A percentile compares a stretch with the other conserved stretches of the same genome.
Conservation (phyloP, 2,329 filamentous ascomycete species). For the Cladophialophora psammophila region DNA sequence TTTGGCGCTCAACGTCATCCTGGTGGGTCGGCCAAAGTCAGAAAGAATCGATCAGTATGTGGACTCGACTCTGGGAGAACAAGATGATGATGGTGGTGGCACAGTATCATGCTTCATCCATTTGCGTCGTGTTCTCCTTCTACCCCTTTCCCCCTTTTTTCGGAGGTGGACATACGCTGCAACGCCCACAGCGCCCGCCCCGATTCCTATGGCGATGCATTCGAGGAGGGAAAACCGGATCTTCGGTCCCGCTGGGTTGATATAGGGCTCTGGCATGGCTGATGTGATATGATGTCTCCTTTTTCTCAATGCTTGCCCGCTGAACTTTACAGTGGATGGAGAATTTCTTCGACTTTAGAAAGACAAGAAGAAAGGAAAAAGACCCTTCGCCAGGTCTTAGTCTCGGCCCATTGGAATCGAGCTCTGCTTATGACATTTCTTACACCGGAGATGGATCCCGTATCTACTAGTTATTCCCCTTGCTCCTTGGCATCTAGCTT, state of each 20-base stretch:
- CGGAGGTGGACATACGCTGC: slow-evolving; percentile 14
- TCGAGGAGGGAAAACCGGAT: slow-evolving; percentile 30
- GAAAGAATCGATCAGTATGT: too few relatives aligned
- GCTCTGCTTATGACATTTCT: slow-evolving; percentile 6
- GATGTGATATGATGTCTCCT: slow-evolving; percentile 6
- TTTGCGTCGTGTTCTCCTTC: too few relatives aligned
- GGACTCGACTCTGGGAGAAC: too few relatives aligned
- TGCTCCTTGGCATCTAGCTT: background rate
- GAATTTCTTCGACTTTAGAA: background rate
- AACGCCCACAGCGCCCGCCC: slow-evolving; percentile 28
- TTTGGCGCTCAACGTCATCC: too few relatives aligned
- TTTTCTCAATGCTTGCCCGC: slow-evolving; percentile 4
- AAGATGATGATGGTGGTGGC: too few relatives aligned
- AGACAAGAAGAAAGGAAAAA: background rate
- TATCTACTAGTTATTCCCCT: background rate
- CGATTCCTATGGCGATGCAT: slow-evolving; percentile 31
- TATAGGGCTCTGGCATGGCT: slow-evolving; percentile 22
- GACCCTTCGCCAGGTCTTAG: background rate
- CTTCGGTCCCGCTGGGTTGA: slow-evolving; percentile 30
- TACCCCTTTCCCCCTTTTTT: too few relatives aligned
- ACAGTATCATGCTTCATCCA: too few relatives aligned
- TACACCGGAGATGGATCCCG: too few relatives aligned
- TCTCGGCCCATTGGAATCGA: slow-evolving; percentile 4
- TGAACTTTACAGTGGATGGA: background rate
- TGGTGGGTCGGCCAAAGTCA: too few relatives aligned